A percentile compares a stretch with the other conserved stretches of the same genome.
Evolutionary conservation across 1,284 basidiomycete genomes (phyloP).

Genomic region (Cryptococcus sp.): DNA sequence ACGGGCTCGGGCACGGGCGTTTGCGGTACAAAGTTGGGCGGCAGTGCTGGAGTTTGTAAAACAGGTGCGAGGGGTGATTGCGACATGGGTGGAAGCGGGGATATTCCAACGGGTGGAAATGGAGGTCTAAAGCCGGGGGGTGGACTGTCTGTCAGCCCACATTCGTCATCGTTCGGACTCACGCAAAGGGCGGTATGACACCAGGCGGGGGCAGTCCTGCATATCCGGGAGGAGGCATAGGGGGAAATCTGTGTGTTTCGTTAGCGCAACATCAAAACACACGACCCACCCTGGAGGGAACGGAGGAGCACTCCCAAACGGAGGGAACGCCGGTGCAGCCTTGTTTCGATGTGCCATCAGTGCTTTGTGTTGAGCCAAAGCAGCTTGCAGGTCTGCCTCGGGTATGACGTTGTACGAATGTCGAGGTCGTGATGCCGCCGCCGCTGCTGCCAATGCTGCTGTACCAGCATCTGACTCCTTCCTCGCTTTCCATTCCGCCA

Average conservation of each 20-base stretch:
- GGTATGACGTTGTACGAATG: slow-evolving; percentile 77
- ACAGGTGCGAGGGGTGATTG: slow-evolving; percentile 23
- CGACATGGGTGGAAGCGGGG: slow-evolving; percentile 37
- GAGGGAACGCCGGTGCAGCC: slow-evolving; percentile 62
- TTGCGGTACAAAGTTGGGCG: slow-evolving; percentile 24
- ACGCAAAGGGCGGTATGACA: slow-evolving; percentile 30
- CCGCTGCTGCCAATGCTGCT: slow-evolving; percentile 74
- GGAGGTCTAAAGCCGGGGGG: slow-evolving; percentile 41
- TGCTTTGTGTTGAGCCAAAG: slow-evolving; percentile 85
- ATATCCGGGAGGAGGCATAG: slow-evolving; percentile 32
- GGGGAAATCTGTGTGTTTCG: slow-evolving; percentile 17
- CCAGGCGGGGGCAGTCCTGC: slow-evolving; percentile 42
- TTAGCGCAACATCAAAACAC: background rate
- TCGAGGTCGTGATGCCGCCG: slow-evolving; percentile 72
- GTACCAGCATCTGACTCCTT: slow-evolving; percentile 86
- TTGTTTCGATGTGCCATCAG: slow-evolving; percentile 72
- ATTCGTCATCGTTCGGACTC: slow-evolving; percentile 8
- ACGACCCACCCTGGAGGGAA: slow-evolving; percentile 40
- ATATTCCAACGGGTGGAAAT: slow-evolving; percentile 30
- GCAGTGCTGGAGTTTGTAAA: slow-evolving; percentile 20
- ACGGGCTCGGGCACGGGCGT: slow-evolving; percentile 9
- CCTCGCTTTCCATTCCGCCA: slow-evolving; percentile 90
- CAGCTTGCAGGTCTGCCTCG: slow-evolving; percentile 79
- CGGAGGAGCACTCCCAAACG: slow-evolving; percentile 53
- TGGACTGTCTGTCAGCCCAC: slow-evolving; percentile 26